Percentiles rank a stretch among this genome's conserved stretches.
These are phyloP conservation scores for Mimosa bimucronata DNA, from an alignment of 306 rosid species.

Conservation along the genomic window DNA sequence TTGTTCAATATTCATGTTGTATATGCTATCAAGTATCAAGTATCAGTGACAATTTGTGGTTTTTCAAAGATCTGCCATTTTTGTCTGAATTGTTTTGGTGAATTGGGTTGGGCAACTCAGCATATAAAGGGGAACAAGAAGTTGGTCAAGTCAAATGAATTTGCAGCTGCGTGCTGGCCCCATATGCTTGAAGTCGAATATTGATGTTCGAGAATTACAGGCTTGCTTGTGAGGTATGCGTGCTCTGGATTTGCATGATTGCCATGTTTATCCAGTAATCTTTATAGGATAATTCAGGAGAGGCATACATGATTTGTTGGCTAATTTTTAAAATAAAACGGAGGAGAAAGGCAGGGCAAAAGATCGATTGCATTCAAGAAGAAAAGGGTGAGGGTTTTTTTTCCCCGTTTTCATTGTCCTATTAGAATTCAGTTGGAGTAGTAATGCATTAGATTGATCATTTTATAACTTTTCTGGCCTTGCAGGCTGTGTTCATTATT, in stretches of 20 bases:
- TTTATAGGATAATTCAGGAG: background rate
- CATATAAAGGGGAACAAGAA: background rate
- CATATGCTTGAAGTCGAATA: background rate
- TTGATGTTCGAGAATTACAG: background rate
- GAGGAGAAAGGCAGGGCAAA: background rate
- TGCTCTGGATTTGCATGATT: background rate
- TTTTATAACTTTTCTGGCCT: background rate
- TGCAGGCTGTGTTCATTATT: background rate
- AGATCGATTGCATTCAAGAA: background rate
- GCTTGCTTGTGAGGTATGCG: background rate
- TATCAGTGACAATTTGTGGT: background rate
- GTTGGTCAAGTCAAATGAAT: background rate
- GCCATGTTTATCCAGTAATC: background rate
- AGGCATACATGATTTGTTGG: background rate
- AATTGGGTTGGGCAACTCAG: background rate
- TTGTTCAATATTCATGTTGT: background rate
- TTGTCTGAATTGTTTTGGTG: background rate
- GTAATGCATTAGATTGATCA: background rate
- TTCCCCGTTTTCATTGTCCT: background rate
- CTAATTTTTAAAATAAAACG: background rate
- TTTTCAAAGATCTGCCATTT: background rate
- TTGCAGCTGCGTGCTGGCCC: background rate
- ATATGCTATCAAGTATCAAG: conserved; percentile 3
- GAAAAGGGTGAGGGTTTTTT: background rate
- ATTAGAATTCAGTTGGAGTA: background rate